phyloP scores from a whole-genome alignment of 169 alveolate species.

The Eimeria maxima region DNA sequence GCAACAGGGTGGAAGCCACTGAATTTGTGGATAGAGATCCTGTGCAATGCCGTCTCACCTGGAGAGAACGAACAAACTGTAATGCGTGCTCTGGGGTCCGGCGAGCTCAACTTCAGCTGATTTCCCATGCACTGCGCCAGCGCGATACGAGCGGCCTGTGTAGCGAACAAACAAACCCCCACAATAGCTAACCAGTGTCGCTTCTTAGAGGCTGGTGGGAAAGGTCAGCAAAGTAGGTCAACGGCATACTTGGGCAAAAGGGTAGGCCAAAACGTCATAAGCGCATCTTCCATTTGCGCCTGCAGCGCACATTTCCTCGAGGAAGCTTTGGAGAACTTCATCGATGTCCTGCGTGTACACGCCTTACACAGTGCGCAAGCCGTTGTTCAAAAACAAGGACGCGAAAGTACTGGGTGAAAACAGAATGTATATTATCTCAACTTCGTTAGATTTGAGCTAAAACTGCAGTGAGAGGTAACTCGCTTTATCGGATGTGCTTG shows the following conservation, averaged over 20 bases:
- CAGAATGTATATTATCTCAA: neutral
- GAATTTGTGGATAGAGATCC: neutral
- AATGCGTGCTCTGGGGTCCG: neutral
- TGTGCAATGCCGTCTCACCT: neutral
- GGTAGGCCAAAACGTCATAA: slow-evolving; percentile 41
- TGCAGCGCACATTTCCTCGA: neutral
- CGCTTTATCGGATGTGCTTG: neutral
- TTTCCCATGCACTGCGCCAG: slow-evolving; percentile 19
- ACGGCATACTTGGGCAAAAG: slow-evolving; percentile 18
- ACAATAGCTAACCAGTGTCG: neutral
- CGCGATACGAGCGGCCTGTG: slow-evolving; percentile 48
- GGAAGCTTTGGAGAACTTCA: neutral
- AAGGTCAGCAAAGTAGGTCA: neutral
- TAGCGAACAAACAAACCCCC: neutral
- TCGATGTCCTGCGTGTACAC: slow-evolving; percentile 27
- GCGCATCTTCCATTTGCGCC: neutral
- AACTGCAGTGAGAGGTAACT: neutral
- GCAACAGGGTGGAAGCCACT: neutral
- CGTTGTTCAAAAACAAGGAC: neutral
- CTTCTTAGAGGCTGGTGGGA: neutral
- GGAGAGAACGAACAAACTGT: slow-evolving; percentile 37
- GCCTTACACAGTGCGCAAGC: neutral
- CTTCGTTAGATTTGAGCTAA: neutral
- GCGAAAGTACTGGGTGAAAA: neutral
- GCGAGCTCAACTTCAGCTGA: slow-evolving; percentile 3